Evolutionary conservation across 331 rosid species (phyloP), one percentile per base, ranked within the genome.

Genomic region (Telfairia occidentalis): DNA sequence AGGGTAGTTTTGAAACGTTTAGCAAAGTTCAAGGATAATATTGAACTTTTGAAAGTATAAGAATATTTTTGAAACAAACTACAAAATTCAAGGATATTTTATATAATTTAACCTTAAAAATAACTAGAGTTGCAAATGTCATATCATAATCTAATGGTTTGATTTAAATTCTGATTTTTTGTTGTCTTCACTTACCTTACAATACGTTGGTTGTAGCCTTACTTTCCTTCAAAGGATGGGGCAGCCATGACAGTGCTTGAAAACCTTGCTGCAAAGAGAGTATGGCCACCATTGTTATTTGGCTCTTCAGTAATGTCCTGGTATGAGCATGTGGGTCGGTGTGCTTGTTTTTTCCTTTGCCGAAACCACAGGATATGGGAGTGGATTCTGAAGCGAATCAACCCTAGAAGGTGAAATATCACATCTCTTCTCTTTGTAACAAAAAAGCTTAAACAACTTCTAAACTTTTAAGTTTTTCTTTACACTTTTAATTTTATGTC

Each of bases 281-380:
- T 92, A 67, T 89, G 97, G 98, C 90, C 96, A 9, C 90, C 90
- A 23, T 19, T 85, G 37, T 48, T 82, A 79, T 88, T 88, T 73
- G 89, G 88, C 54, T 73, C 88, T 65, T 81, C 96, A 63, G 84
- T 89, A 21, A 88, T 92, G 96, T 86, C 97, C 45, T 89, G 97
- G 97, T 89, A 92, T 72, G 97, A 89, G 80, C 97, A 92, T 67
- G 64, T 92, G 73, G 92, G 96, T 71, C 88, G 97, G 77, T 84
- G 86, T 4, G 85, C 87, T 38, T 92, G 98, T 77, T 84, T 87
- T 11, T 7, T 90, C 57, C 38, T 81, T 52, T 92, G 96, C 86
- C 88, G 93, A 79, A 82, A 90, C 81, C 97, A 92, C 82, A 84
- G 87, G 82, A 40, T 73, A 34, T 89, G 92, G 96, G 98, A 92